Conservation (phyloP, 1,284 basidiomycete species). For the Porodaedalea pini region DNA sequence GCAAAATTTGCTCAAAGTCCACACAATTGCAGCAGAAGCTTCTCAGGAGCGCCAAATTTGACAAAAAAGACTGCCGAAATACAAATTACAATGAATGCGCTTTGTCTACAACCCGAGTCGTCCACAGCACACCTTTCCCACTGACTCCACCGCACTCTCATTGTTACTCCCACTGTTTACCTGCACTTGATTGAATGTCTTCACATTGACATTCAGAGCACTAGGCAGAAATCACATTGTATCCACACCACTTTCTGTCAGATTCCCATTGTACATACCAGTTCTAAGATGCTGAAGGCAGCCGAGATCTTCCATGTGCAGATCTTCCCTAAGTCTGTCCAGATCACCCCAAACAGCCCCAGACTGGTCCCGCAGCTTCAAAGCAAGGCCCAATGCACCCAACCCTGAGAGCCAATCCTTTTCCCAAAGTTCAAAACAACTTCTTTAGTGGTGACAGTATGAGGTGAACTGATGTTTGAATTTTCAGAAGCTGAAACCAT, state of each 20-base stretch:
- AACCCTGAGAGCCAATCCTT: slow-evolving; percentile 42
- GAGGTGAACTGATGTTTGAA: too few relatives aligned
- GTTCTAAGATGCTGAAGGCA: slow-evolving; percentile 56
- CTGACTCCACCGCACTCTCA: too few relatives aligned
- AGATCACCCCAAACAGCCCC: slow-evolving; percentile 35
- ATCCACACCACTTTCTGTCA: slow-evolving; percentile 61
- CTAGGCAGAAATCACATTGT: slow-evolving; percentile 65
- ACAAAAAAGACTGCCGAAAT: too few relatives aligned
- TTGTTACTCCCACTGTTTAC: slow-evolving; percentile 59
- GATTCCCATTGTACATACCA: slow-evolving; percentile 63
- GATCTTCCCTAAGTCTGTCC: slow-evolving; percentile 41
- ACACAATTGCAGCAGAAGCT: too few relatives aligned
- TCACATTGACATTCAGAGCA: slow-evolving; percentile 65
- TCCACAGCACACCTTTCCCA: too few relatives aligned
- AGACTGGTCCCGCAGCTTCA: slow-evolving; percentile 32
- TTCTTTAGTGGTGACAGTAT: too few relatives aligned
- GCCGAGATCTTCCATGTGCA: slow-evolving; percentile 42
- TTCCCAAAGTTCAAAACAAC: too few relatives aligned
- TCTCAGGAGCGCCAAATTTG: too few relatives aligned
- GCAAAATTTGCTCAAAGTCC: too few relatives aligned
- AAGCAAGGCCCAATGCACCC: slow-evolving; percentile 46
- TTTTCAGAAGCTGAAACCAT: too few relatives aligned
- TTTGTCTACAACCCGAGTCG: too few relatives aligned
- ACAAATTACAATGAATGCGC: too few relatives aligned
- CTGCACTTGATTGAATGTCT: slow-evolving; percentile 58